Evolutionary conservation across 2,329 filamentous ascomycete species (phyloP).

Genomic region (Aspergillus nomiae): DNA sequence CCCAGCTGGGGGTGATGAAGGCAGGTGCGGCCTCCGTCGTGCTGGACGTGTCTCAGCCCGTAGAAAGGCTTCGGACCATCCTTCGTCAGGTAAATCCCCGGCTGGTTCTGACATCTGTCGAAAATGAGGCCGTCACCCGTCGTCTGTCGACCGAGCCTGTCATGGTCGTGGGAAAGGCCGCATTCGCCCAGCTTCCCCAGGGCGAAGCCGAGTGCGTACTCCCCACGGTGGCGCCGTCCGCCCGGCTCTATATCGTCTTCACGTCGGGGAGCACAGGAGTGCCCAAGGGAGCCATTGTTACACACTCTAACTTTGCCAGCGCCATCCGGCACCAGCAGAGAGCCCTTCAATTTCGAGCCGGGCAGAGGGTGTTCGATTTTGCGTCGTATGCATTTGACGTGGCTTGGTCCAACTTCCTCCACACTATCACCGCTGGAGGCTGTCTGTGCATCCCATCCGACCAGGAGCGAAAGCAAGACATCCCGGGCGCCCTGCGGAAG

Average conservation of each 20-base stretch:
- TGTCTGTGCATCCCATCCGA: conserved; percentile 56
- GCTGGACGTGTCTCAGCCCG: not conserved
- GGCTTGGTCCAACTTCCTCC: conserved; percentile 52
- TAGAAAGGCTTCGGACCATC: not conserved
- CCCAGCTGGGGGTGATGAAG: not conserved
- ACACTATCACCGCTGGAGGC: conserved; percentile 52
- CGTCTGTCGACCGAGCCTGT: no score
- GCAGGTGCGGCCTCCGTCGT: not conserved
- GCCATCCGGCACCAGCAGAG: conserved; percentile 51
- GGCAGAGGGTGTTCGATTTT: conserved; percentile 57
- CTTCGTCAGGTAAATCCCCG: not conserved
- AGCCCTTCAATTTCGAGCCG: conserved; percentile 47
- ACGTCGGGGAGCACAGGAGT: not conserved
- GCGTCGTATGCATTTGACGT: conserved; percentile 54
- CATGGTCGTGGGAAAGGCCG: no score
- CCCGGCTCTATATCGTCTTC: not conserved
- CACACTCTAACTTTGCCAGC: conserved; percentile 57
- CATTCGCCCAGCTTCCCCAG: no score
- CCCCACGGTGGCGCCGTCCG: not conserved
- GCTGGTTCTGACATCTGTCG: not conserved
- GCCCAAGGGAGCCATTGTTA: conserved; percentile 58
- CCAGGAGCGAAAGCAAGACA: conserved; percentile 44
- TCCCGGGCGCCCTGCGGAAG: conserved; percentile 47
- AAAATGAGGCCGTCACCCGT: no score
- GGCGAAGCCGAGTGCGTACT: no score